Evolutionary conservation across 202 grass and related monocot genomes (phyloP), one percentile per base, ranked within the genome.

Genomic region (Brachypodium distachyon): DNA sequence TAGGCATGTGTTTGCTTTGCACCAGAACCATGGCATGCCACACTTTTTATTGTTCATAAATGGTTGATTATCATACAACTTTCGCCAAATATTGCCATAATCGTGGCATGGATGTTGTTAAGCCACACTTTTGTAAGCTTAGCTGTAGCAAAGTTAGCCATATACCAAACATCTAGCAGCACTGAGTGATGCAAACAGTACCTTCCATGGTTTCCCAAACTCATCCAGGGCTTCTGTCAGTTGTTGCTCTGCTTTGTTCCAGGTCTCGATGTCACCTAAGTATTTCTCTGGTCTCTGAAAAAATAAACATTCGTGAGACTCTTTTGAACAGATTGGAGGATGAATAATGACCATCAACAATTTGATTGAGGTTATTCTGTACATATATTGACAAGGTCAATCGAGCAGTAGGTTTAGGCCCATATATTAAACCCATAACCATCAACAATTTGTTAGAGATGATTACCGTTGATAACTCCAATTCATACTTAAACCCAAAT

Each of bases 391-490:
- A 43, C 62, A 42, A 34, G 58, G 17, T 9, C 17, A 23, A 16
- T 41, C 62, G 12, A 66, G 22, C 36, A 22, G 37, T 40, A 64
- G 36, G 19, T 64, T 63, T 39, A 25, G 19, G 23, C 54, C 26
- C 26, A 57, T 57, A 26, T n/a, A n/a, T n/a, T n/a, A n/a, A n/a
- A n/a, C n/a, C n/a, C n/a, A n/a, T n/a, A n/a, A n/a, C n/a, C n/a
- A n/a, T n/a, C n/a, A n/a, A n/a, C n/a, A n/a, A n/a, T n/a, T n/a
- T n/a, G n/a, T n/a, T n/a, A n/a, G n/a, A n/a, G 42, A 74, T 28
- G 18, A 67, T 84, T 90, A 99, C 96, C 71, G 96, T 99, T 67
- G 96, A 99, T 71, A 99, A 81, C 75, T 99, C 96, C 83, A 99
- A 61, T 66, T 99, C 96, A 54, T 92, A 99, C 67, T 93, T 89